Conservation (phyloP, 768 basidiomycete genomes). For the Obba rivulosa region DNA sequence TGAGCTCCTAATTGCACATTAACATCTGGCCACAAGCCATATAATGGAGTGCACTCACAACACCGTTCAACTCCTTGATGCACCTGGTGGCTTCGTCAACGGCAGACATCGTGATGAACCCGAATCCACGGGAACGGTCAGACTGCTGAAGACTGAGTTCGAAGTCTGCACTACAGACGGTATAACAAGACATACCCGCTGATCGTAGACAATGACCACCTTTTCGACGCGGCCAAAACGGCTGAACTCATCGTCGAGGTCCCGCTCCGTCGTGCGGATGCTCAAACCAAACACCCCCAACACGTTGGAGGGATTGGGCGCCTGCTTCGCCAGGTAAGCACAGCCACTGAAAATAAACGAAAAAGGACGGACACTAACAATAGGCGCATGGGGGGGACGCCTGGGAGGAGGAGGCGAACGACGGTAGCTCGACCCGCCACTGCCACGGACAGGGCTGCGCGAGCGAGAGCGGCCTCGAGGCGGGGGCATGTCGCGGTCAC, state of each 20-base stretch:
- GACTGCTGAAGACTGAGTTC: slow-evolving; percentile 43
- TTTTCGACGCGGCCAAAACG: slow-evolving; percentile 89
- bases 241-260: slow-evolving; percentile 91
- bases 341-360: slow-evolving; percentile 11
- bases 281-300: slow-evolving; percentile 98
- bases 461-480: slow-evolving; percentile 72
- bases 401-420: slow-evolving; percentile 51
- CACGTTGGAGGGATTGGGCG: slow-evolving; percentile 82
- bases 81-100: slow-evolving; percentile 86
- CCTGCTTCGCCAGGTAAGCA: slow-evolving; percentile 53
- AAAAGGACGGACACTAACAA: slow-evolving; percentile 49
- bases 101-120: slow-evolving; percentile 90
- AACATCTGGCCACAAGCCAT: slow-evolving; percentile 2
- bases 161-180: background rate
- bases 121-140: slow-evolving; percentile 95
- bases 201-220: slow-evolving; percentile 95
- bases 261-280: slow-evolving; percentile 89
- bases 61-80: slow-evolving; percentile 87
- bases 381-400: slow-evolving; percentile 65
- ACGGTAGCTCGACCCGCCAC: slow-evolving; percentile 45
- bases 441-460: slow-evolving; percentile 43
- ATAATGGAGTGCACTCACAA: slow-evolving; percentile 39
- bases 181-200: slow-evolving; percentile 59
- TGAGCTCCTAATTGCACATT: slow-evolving; percentile 61
- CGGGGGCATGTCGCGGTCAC: slow-evolving; percentile 51